Percentiles rank a stretch among this genome's conserved stretches.
Conservation (phyloP, 305 asterid genomes). For the Solanum hybrid region DNA sequence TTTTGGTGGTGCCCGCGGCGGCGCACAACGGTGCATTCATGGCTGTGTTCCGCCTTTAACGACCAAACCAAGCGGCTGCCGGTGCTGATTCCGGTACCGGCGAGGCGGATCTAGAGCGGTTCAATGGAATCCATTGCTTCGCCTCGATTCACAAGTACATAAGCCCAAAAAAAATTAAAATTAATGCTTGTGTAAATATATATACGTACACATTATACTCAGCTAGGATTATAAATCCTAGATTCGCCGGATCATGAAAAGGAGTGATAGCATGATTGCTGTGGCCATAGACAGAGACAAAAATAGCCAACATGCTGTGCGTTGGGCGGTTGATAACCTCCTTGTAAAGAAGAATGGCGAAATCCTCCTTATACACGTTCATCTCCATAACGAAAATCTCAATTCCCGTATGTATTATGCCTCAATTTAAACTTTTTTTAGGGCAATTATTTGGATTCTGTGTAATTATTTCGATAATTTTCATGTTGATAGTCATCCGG, state of each 20-base stretch:
- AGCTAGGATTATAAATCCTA: not conserved
- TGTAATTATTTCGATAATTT: not conserved
- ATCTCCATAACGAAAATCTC: conserved; percentile 20
- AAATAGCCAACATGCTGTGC: conserved; percentile 73
- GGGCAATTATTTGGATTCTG: not conserved
- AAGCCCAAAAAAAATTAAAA: not conserved
- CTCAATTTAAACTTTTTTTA: not conserved
- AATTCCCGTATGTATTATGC: conserved; percentile 31
- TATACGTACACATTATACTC: not conserved
- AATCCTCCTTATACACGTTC: conserved; percentile 60
- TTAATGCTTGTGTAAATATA: not conserved
- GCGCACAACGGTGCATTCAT: not conserved
- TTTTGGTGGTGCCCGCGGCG: not conserved
- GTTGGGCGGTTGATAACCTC: conserved; percentile 73
- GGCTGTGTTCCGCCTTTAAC: not conserved
- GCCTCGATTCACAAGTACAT: not conserved
- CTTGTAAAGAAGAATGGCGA: conserved; percentile 29
- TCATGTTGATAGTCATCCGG: not conserved
- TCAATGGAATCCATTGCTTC: not conserved
- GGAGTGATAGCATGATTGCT: conserved; percentile 23
- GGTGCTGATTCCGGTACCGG: not conserved
- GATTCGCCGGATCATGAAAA: conserved; percentile 3
- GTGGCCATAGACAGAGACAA: conserved; percentile 75
- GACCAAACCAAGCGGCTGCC: not conserved
- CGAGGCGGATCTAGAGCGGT: not conserved